These are phyloP conservation scores for Penicillium pancosmium DNA, from an alignment of 495 filamentous ascomycete species.

Conservation along the genomic window DNA sequence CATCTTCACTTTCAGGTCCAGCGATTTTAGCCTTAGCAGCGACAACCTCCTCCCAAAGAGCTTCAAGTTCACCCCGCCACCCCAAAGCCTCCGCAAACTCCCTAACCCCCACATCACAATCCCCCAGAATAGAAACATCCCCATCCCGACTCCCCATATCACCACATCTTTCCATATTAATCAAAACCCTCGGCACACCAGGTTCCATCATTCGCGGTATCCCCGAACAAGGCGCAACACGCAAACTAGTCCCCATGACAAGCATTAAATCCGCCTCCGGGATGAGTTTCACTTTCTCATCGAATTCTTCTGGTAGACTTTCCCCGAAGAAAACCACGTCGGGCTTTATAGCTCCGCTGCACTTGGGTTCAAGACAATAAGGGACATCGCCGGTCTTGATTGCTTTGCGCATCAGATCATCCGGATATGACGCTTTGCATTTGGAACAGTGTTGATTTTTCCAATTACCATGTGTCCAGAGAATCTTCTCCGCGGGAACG, in stretches of 20 bases:
- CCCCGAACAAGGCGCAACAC: constrained; percentile 77
- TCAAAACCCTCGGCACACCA: constrained; percentile 67
- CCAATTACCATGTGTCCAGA: constrained; percentile 88
- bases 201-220: constrained; percentile 61
- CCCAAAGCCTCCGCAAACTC: constrained; percentile 74
- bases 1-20: too few relatives aligned
- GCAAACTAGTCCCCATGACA: constrained; percentile 86
- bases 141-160: constrained; percentile 65
- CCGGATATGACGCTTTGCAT: constrained; percentile 66
- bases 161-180: constrained; percentile 79
- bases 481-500: constrained; percentile 68
- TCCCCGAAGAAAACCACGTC: constrained; percentile 95
- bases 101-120: constrained; percentile 77
- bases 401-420: constrained; percentile 64
- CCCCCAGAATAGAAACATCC: constrained; percentile 67
- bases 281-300: constrained; percentile 51
- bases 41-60: constrained; percentile 54
- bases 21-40: constrained; percentile 19
- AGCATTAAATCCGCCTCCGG: constrained; percentile 71
- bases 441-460: constrained; percentile 79
- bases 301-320: constrained; percentile 67
- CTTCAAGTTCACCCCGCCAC: constrained; percentile 79
- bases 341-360: constrained; percentile 82
- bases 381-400: constrained; percentile 66
- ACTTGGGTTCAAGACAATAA: constrained; percentile 57